Evolutionary conservation across 768 basidiomycete genomes (phyloP).

Genomic region (Termitomyces sp.): DNA sequence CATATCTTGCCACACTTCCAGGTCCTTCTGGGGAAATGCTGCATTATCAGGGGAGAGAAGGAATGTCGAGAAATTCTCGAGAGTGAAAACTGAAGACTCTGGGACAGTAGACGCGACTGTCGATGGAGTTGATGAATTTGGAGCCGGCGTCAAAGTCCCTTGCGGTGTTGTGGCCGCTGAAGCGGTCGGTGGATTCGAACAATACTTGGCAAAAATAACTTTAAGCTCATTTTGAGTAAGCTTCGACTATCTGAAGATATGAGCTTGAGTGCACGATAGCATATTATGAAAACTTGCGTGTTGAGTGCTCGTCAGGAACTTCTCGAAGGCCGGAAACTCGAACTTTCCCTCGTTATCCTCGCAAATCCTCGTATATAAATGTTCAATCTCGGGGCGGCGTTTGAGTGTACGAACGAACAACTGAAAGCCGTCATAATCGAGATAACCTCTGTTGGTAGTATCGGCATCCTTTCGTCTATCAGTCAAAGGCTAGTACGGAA

Average conservation of each 20-base stretch:
- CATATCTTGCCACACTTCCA: constrained; percentile 77
- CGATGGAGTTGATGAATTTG: constrained; percentile 2
- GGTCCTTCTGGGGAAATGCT: constrained; percentile 36
- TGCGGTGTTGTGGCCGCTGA: constrained; percentile 13
- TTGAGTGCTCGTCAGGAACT: constrained; percentile 43
- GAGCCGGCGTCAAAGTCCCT: constrained; percentile 6
- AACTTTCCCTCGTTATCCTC: constrained; percentile 30
- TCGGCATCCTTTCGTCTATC: constrained; percentile 55
- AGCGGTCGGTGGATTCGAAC: not conserved
- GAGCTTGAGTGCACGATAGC: not conserved
- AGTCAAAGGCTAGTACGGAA: not conserved
- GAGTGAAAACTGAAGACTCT: constrained; percentile 31
- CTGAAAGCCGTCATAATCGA: constrained; percentile 80
- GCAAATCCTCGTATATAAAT: constrained; percentile 46
- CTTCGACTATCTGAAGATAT: not conserved
- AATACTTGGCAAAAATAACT: constrained; percentile 11
- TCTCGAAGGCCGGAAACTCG: constrained; percentile 39
- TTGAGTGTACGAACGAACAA: constrained; percentile 81
- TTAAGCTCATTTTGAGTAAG: constrained; percentile 4
- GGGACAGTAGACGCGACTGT: not conserved
- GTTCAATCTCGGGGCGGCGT: constrained; percentile 77
- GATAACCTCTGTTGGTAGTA: constrained; percentile 44
- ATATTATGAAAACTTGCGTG: constrained; percentile 25
- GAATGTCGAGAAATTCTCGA: constrained; percentile 74
- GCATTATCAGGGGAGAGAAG: constrained; percentile 79